Base-by-base conservation (phyloP, 106 monocot species). In the Chionographis japonica region DNA sequence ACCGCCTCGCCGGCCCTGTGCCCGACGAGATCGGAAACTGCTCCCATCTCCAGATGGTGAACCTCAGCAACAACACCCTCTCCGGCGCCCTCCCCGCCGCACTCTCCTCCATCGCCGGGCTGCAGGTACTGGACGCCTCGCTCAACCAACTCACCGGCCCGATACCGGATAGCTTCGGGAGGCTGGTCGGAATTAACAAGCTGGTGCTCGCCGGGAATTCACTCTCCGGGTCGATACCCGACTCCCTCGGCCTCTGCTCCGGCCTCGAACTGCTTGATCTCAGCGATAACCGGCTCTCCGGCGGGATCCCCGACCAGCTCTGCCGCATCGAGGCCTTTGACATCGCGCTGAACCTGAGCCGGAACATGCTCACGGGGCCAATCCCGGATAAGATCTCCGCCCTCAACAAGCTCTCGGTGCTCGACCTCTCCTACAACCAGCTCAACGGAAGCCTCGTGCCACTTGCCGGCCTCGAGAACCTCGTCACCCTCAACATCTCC, bases 261-360 rank as follows among this genome's bases (percentile, higher is more conserved):
- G 62, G 54, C 16, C 82, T 98, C 42, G 77, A 89, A 61, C 60
- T 85, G 69, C 86, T 98, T 37, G 97, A 98, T 68, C 77, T 98
- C 40, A 85, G 97, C 62, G 72, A 74, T 67, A 98, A 98, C 49
- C 56, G 63, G 40, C 69, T 98, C 59, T 73, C 78, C 39, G 89
- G 92, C 12, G 38, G 16, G 11, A 92, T 97, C 50, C 95, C 95
- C 8, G 61, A 68, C 46, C 78, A 89, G 72, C 80, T 97, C 17
- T 97, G 86, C 67, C 54, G 55, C 40, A 84, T 97, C 17, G 83
- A 87, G 7, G 85, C 82, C 54, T 80, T 97, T 17, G 89, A 89
- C 66, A 97, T 97, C 46, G 81, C 86, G 2, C 74, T 97, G 35
- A 92, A 92, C 59, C 68, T 97, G 50, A 97, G 95, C 72, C 75